Evolutionary conservation across 176 grass and related monocot genomes (phyloP), one percentile per base, ranked within the genome.

Genomic region (Eragrostis nindensis): DNA sequence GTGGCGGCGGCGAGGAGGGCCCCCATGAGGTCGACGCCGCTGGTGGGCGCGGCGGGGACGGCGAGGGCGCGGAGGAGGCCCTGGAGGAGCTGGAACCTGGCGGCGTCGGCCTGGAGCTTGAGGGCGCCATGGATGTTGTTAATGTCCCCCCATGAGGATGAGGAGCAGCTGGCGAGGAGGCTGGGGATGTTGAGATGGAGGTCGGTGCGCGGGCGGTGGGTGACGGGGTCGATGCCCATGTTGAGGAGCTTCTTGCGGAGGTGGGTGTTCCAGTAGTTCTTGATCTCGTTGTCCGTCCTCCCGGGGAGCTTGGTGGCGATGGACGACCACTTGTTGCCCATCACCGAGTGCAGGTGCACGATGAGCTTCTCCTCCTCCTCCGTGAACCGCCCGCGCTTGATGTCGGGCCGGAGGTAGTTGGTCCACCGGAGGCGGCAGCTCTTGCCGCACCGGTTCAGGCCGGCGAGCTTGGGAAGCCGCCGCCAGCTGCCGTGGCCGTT

Each of bases 211-310:
- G 87, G 94, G 14, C 80, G 85, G 85, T 97, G 94, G 7, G 94
- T 97, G 71, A 97, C 89, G 1, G 94, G 94, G 80, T 97, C 94
- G 47, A 97, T 97, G 5, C 92, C 94, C 83, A 90, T 90, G 32
- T 42, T 45, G 0, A 97, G 89, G 5, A 97, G 94, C 83, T 91
- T 93, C 87, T 97, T 97, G 49, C 92, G 77, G 1, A 97, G 88
- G 57, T 97, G 92, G 0, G 94, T 97, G 81, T 97, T 97, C 94
- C 94, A 97, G 80, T 94, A 97, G 76, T 97, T 97, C 82, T 97
- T 97, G 80, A 97, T 92, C 87, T 94, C 91, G 44, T 97, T 97
- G 66, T 94, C 94, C 0, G 94, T 97, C 11, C 94, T 71, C 2
- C 94, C 94, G 0, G 89, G 91, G 1, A 97, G 19, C 79, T 84